Evolutionary conservation across 2,329 filamentous ascomycete species (phyloP), one percentile per base, ranked within the genome.

Genomic region (Fusarium sp.): DNA sequence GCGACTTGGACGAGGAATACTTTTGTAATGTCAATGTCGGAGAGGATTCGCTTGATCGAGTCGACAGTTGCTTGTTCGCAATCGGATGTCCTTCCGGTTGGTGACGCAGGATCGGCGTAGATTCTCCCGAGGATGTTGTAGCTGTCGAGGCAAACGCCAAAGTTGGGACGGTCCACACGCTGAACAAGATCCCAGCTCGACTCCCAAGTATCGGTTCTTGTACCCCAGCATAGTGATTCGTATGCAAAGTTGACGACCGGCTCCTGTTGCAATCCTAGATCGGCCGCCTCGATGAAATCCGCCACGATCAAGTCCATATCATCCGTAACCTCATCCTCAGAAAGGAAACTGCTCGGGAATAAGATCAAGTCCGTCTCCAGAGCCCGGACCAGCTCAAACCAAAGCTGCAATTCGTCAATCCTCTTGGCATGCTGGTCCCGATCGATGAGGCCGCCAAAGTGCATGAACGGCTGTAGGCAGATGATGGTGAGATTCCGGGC

Each of bases 1-100:
- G 93, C 93, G 9, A 95, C 87, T 79, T 96, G 94, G 1, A 96
- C 86, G 77, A 93, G 94, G 77, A 95, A 94, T 0, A 96, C 86
- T 80, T 93, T 94, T 48, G 83, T 81, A 2, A 89, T 85, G 70
- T 94, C 89, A 8, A 95, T 83, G 0, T 83, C 84, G 2, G 84
- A 74, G 0, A 91, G 81, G 7, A 95, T 83, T 6, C 87, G 84
- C 35, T 84, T 80, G 50, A 94, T 81, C 0, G 91, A 92, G 1
- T 84, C 83, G 9, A 82, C 80, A 2, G 93, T 85, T 1, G 86
- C 88, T 6, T 84, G 82, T 3, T 92, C 89, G 9, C 89, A 92
- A 69, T 89, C 85, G 0, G 82, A 73, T 0, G 84, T 89, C 73
- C 86, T 86, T 4, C 92, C 89, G 0, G 84, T 84, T 0, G 83